Percentiles rank a stretch among this genome's conserved stretches.
Evolutionary conservation across 2,329 filamentous ascomycete genomes (phyloP).

Genomic region (Leptographium galeiforme): DNA sequence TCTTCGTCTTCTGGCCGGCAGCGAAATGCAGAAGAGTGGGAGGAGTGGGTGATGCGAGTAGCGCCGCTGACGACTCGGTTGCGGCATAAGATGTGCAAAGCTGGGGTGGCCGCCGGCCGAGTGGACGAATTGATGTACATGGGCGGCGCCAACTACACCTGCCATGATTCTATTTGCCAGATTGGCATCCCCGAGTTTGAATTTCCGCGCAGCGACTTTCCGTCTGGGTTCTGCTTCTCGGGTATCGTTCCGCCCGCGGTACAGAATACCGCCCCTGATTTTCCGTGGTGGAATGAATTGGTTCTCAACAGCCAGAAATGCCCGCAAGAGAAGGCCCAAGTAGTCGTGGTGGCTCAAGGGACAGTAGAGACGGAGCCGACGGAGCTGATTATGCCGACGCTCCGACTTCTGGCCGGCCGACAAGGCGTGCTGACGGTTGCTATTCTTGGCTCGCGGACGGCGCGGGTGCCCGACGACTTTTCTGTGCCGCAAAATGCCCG

Average conservation of each 20-base stretch:
- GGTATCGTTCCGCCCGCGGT: constrained; percentile 18
- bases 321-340: constrained; percentile 12
- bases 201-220: constrained; percentile 24
- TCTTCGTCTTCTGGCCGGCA: constrained; percentile 14
- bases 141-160: constrained; percentile 21
- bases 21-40: constrained; percentile 17
- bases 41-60: constrained; percentile 15
- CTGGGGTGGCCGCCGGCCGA: constrained; percentile 13
- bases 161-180: constrained; percentile 21
- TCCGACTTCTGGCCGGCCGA: constrained; percentile 17
- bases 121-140: constrained; percentile 14
- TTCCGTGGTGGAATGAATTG: constrained; percentile 22
- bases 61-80: constrained; percentile 15
- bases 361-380: constrained; percentile 24
- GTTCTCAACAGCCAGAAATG: constrained; percentile 12
- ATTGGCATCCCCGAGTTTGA: constrained; percentile 24
- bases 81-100: constrained; percentile 15
- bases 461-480: constrained; percentile 11
- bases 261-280: neutral
- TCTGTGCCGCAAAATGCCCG: constrained; percentile 18
- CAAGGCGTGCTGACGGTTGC: constrained; percentile 19
- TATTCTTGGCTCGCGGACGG: constrained; percentile 22
- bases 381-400: constrained; percentile 24
- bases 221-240: constrained; percentile 19
- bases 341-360: constrained; percentile 26